Base-by-base conservation (phyloP, 345 rosid genomes). In the Mangifera indica region DNA sequence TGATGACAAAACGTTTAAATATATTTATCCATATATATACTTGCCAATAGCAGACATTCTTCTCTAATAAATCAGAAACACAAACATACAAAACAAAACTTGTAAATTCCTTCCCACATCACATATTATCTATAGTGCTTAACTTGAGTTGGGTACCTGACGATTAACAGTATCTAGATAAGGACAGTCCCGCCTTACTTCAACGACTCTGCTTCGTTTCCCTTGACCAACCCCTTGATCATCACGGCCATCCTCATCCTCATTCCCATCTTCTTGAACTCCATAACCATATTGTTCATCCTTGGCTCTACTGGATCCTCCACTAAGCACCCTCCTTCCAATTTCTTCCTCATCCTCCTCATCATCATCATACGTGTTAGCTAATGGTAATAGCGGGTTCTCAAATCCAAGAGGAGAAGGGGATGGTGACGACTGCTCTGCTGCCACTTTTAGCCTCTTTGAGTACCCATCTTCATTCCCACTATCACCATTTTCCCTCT, bases 121-220 rank as follows among this genome's bases (percentile, higher is more conserved):
- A 69, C 4, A 58, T 7, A 49, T 15, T 18, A 54, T 45, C 12
- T 21, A 26, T 20, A 46, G 17, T 32, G 49, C 42, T 61, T 22
- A 65, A 34, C 45, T 56, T 53, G 29, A 53, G 32, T 8, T 34
- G n/a, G 15, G 5, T 76, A 95, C 98, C 96, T 95, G 98, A 42
- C 98, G 99, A 78, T 95, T 95, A n/a, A 95, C 99, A 6, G 99
- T 89, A 74, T 95, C 99, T 9, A 93, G 92, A 77, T 96, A 96
- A 51, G 99, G 99, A 71, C 99, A 96, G 61, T 96, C 97, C 80
- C 91, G 89, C 25, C 97, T 86, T 32, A 92, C 82, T 83, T 88
- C 98, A 72, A 87, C 80, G 64, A 77, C 81, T 70, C 89, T 89
- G 76, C 71, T 77, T 51, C 75, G 83, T 53, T 61, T 90, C 61